Evolutionary conservation across 306 rosid species (phyloP), one percentile per base, ranked within the genome.

Genomic region (Amphicarpaea edgeworthii): DNA sequence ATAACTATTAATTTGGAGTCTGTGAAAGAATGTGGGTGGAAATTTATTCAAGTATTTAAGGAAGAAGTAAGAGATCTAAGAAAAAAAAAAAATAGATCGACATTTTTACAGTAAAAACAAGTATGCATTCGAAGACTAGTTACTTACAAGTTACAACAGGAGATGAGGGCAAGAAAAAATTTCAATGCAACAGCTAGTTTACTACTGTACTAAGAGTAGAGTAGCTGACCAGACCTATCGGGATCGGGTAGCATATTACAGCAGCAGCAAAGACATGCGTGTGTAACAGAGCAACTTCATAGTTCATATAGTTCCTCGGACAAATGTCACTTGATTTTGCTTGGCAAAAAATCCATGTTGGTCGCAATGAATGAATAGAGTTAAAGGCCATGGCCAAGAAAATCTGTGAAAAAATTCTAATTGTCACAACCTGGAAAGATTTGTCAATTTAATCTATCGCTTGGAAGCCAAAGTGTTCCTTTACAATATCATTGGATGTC

Each of bases 391-490:
- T 64, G 46, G 19, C 62, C 38, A 20, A 12, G 19, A 7, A 24
- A 64, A 47, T 30, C 37, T 0, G 6, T 30, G 37, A 30, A 19
- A 57, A 26, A 68, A 46, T 49, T 67, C 15, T 43, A 70, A 20
- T 21, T 42, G 80, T 64, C 42, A 77, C 14, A 26, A 15, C 34
- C n/a, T 5, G 30, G 9, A 24, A 46, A 14, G 57, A 53, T 57
- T 28, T 32, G n/a, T 40, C 12, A 40, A 8, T 40, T 40, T 10
- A 86, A 38, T 85, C 78, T 26, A 26, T 45, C 74, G 32, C 49
- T 49, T 86, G 82, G 17, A 94, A 67, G 47, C 78, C 86, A n/a
- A 88, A 94, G 79, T 80, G 82, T 73, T 90, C 84, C 82, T 81
- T 81, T 15, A 87, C 53, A 68, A 89, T 77, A 43, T 42, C 67